Percentiles rank a stretch among this genome's conserved stretches.
phyloP scores from a whole-genome alignment of 1,284 basidiomycete genomes.

The Cutaneotrichosporon cutaneum region DNA sequence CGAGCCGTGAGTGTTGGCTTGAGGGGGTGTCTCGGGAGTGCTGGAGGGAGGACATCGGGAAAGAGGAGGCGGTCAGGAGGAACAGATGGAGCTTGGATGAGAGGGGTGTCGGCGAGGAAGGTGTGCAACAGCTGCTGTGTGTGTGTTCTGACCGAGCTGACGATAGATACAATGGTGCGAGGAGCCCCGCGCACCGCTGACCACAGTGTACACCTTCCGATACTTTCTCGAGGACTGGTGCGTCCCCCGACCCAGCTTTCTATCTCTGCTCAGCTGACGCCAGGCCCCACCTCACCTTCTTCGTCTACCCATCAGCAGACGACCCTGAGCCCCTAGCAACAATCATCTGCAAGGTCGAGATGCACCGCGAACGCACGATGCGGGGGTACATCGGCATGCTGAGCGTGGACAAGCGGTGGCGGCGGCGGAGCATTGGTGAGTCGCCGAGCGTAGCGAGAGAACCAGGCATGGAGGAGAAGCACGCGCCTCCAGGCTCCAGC shows the following conservation, averaged over 20 bases:
- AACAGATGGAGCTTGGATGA: neutral
- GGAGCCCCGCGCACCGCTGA: neutral
- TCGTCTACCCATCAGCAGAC: constrained; percentile 55
- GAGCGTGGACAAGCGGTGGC: constrained; percentile 73
- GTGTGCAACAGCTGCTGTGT: neutral
- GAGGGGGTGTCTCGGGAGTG: neutral
- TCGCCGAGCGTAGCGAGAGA: neutral
- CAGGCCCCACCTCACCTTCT: constrained; percentile 91
- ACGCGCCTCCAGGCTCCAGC: too few species aligned
- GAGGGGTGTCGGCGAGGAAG: neutral
- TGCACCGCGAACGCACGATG: constrained; percentile 71
- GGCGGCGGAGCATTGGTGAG: constrained; percentile 76
- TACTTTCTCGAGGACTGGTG: constrained; percentile 95
- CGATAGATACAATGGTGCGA: constrained; percentile 17
- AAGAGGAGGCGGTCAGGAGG: too few species aligned
- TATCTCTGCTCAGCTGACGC: constrained; percentile 54
- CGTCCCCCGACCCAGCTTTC: constrained; percentile 20
- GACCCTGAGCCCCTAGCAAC: constrained; percentile 69
- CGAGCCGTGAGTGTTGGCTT: constrained; percentile 75
- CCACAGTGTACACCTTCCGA: constrained; percentile 57
- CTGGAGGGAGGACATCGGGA: neutral
- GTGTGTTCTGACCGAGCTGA: neutral
- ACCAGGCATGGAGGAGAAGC: too few species aligned
- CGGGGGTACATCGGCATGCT: constrained; percentile 98
- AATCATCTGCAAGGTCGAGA: constrained; percentile 92